Percentiles rank a stretch among this genome's conserved stretches.
phyloP scores from a whole-genome alignment of 768 basidiomycete species.

The Leccinum arenicola region DNA sequence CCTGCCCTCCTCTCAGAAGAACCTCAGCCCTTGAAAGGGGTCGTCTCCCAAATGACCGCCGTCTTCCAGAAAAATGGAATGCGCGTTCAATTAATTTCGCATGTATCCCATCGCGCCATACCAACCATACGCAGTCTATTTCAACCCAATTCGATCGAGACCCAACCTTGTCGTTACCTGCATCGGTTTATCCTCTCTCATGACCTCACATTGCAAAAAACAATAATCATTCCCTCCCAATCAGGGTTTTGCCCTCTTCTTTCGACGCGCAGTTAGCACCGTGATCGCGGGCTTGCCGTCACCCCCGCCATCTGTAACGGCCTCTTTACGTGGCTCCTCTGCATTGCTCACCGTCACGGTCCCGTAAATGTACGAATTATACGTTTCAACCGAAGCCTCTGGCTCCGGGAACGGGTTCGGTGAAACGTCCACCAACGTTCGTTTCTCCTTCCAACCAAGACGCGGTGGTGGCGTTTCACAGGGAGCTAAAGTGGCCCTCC shows the following conservation, averaged over 20 bases:
- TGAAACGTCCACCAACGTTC: slow-evolving; percentile 44
- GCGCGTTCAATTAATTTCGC: slow-evolving; percentile 12
- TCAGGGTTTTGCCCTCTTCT: slow-evolving; percentile 38
- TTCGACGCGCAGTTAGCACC: slow-evolving; percentile 60
- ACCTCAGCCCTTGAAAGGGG: neutral
- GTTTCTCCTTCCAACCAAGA: slow-evolving; percentile 12
- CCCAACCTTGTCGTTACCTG: neutral
- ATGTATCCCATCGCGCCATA: neutral
- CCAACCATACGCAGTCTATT: slow-evolving; percentile 4
- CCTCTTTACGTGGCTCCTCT: slow-evolving; percentile 27
- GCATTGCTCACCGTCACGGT: slow-evolving; percentile 50
- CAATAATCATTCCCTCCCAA: neutral
- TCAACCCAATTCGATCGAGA: slow-evolving; percentile 2
- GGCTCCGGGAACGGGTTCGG: slow-evolving; percentile 71
- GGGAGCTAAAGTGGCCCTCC: slow-evolving; percentile 34
- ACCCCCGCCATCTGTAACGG: slow-evolving; percentile 8
- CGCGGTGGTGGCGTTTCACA: slow-evolving; percentile 54
- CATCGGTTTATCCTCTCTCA: neutral
- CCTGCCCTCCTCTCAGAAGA: slow-evolving; percentile 1
- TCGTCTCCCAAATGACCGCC: slow-evolving; percentile 3
- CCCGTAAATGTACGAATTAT: slow-evolving; percentile 60
- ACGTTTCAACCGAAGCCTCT: slow-evolving; percentile 57
- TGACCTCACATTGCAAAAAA: slow-evolving; percentile 9
- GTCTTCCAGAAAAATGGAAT: slow-evolving; percentile 19
- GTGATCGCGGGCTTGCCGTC: slow-evolving; percentile 38